Evolutionary conservation across 2,329 filamentous ascomycete genomes (phyloP).

Genomic region (Cytospora leucostoma): DNA sequence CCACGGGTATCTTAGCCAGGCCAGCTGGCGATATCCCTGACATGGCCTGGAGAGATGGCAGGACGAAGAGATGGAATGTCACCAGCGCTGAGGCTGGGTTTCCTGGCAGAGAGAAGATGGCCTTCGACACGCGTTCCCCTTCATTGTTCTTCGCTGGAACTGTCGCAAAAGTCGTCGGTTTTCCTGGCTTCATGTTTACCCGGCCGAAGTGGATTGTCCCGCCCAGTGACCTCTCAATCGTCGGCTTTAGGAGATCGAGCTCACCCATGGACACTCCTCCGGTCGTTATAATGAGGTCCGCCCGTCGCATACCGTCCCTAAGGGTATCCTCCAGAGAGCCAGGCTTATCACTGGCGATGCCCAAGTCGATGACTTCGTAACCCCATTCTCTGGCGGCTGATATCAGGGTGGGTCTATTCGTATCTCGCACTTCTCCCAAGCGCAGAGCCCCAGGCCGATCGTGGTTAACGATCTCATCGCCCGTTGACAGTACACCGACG

Average conservation of each 20-base stretch:
- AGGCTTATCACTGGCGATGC: constrained; percentile 76
- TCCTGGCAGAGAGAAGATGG: constrained; percentile 87
- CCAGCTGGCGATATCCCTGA: constrained; percentile 69
- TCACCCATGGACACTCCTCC: constrained; percentile 98
- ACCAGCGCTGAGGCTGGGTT: constrained; percentile 94
- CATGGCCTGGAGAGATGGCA: constrained; percentile 80
- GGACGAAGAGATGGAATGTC: constrained; percentile 90
- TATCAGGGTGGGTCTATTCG: constrained; percentile 85
- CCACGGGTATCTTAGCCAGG: constrained; percentile 71
- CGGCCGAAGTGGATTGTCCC: constrained; percentile 96
- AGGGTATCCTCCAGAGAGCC: constrained; percentile 76
- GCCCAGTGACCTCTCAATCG: constrained; percentile 84
- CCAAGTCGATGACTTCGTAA: constrained; percentile 80
- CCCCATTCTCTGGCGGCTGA: constrained; percentile 74
- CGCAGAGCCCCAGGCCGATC: constrained; percentile 62
- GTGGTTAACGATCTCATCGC: constrained; percentile 88
- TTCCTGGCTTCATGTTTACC: constrained; percentile 96
- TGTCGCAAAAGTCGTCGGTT: constrained; percentile 95
- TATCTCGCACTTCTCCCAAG: constrained; percentile 88
- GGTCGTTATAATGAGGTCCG: constrained; percentile 85
- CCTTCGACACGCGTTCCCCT: constrained; percentile 62
- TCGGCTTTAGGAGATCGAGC: constrained; percentile 93
- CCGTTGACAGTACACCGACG: constrained; percentile 87
- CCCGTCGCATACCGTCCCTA: constrained; percentile 69
- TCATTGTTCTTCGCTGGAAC: constrained; percentile 66